Percentiles rank a stretch among this genome's conserved stretches.
Evolutionary conservation across 2,329 filamentous ascomycete species (phyloP).

Genomic region (Fusarium sp.): DNA sequence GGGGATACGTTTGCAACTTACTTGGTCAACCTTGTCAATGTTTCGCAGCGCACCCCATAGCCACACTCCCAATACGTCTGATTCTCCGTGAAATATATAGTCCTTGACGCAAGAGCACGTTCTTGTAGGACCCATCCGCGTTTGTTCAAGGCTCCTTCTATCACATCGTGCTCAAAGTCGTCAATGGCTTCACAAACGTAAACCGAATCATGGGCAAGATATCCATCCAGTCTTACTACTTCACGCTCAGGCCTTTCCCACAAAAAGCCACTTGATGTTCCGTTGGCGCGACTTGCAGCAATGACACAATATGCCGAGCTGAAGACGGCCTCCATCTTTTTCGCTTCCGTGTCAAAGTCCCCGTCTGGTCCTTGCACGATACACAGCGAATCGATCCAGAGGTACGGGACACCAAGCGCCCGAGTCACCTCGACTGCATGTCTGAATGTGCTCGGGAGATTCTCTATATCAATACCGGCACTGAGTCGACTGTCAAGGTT

Average conservation of each 20-base stretch:
- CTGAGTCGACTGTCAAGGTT: neutral
- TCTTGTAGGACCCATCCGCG: slow-evolving; percentile 17
- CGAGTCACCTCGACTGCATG: slow-evolving; percentile 1
- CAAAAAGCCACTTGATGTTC: slow-evolving; percentile 9
- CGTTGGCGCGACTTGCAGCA: slow-evolving; percentile 1
- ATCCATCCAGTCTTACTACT: neutral
- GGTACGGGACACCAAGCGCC: neutral
- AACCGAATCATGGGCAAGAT: neutral
- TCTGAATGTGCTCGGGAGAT: neutral
- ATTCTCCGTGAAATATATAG: slow-evolving; percentile 28
- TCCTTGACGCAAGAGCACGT: slow-evolving; percentile 25
- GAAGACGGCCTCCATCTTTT: neutral
- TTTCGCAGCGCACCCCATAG: slow-evolving; percentile 26
- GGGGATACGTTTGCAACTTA: neutral
- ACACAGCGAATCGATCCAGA: slow-evolving; percentile 20
- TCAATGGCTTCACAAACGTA: slow-evolving; percentile 29
- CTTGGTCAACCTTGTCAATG: slow-evolving; percentile 23
- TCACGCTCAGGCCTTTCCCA: neutral
- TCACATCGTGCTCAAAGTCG: slow-evolving; percentile 25
- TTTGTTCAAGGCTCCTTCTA: slow-evolving; percentile 11
- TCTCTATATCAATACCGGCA: neutral
- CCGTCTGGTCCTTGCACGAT: slow-evolving; percentile 7
- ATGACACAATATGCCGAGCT: slow-evolving; percentile 1
- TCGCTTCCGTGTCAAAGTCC: neutral
- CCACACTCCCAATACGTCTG: slow-evolving; percentile 37